A percentile compares a stretch with the other conserved stretches of the same genome.
Evolutionary conservation across 352 stramenopile genomes (phyloP).

Genomic region (Phytophthora chlamydospora): DNA sequence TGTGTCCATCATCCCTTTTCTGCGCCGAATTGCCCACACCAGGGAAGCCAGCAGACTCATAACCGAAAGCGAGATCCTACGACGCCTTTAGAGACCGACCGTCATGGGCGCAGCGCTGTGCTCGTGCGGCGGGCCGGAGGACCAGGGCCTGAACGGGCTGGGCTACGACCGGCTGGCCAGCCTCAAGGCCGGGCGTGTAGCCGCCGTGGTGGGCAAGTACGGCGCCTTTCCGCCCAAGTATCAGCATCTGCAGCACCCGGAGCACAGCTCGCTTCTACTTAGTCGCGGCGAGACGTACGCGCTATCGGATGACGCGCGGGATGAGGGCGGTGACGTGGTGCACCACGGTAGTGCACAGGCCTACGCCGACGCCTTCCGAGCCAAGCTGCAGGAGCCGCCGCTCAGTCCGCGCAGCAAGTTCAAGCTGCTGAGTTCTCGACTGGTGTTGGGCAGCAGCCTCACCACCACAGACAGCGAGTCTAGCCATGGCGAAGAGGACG

Average conservation of each 20-base stretch:
- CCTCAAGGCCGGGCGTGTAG: conserved; percentile 35
- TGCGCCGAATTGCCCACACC: not conserved
- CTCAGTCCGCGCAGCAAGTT: conserved; percentile 79
- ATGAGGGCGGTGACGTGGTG: conserved; percentile 26
- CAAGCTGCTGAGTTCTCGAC: conserved; percentile 47
- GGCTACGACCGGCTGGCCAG: conserved; percentile 47
- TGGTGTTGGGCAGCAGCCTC: conserved; percentile 29
- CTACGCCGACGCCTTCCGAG: conserved; percentile 69
- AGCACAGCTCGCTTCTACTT: conserved; percentile 46
- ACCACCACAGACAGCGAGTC: conserved; percentile 30
- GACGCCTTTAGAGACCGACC: not conserved
- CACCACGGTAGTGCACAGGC: conserved; percentile 48
- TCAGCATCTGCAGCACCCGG: conserved; percentile 36
- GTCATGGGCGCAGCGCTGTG: conserved; percentile 60
- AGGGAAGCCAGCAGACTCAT: conserved; percentile 6
- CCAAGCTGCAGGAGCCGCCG: conserved; percentile 72
- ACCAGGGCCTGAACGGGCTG: conserved; percentile 44
- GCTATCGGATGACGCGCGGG: conserved; percentile 51
- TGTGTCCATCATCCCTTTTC: not conserved
- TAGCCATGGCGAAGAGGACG: conserved; percentile 22
- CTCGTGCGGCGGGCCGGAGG: conserved; percentile 53
- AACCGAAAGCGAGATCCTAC: conserved; percentile 33
- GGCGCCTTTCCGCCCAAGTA: conserved; percentile 40
- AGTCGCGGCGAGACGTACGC: conserved; percentile 65
- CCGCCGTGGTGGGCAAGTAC: conserved; percentile 40